Evolutionary conservation across 139 green algal species (phyloP), one percentile per base, ranked within the genome.

Genomic region (Desmodesmus armatus): DNA sequence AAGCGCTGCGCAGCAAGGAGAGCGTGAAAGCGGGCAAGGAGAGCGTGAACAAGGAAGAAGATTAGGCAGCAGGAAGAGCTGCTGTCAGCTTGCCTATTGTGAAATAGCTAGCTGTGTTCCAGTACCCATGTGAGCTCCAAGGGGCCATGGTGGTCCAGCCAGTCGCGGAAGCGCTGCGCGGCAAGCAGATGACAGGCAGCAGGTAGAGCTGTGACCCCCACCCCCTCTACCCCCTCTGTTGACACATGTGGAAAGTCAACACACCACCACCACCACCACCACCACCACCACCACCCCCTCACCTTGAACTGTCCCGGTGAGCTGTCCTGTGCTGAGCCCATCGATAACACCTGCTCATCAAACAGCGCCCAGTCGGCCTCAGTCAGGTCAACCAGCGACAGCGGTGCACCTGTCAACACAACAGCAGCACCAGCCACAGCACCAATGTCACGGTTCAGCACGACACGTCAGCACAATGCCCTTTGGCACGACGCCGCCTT

Each of bases 51-150:
- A 19, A 62, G 51, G 21, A 27, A 19, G 51, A 62, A 19, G 17
- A 62, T 1, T 62, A 62, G n/a, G n/a, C n/a, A n/a, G n/a, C n/a
- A n/a, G n/a, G n/a, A n/a, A n/a, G n/a, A n/a, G n/a, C n/a, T n/a
- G n/a, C n/a, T n/a, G n/a, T n/a, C n/a, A n/a, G n/a, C n/a, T n/a
- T n/a, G n/a, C n/a, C n/a, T n/a, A n/a, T n/a, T n/a, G n/a, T n/a
- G n/a, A n/a, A n/a, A n/a, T n/a, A n/a, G n/a, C n/a, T n/a, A n/a
- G n/a, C n/a, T n/a, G n/a, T n/a, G n/a, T n/a, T n/a, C n/a, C n/a
- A n/a, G n/a, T n/a, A n/a, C 96, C 3, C 98, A 87, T 35, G 97
- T 83, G 0, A 91, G 53, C 39, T 92, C 90, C 69, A 92, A 95
- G 6, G 95, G 93, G 0, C 93, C 95, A 70, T 98, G 87, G 40